Conservation (phyloP, 169 alveolate genomes). For the Cryptosporidium sp. region DNA sequence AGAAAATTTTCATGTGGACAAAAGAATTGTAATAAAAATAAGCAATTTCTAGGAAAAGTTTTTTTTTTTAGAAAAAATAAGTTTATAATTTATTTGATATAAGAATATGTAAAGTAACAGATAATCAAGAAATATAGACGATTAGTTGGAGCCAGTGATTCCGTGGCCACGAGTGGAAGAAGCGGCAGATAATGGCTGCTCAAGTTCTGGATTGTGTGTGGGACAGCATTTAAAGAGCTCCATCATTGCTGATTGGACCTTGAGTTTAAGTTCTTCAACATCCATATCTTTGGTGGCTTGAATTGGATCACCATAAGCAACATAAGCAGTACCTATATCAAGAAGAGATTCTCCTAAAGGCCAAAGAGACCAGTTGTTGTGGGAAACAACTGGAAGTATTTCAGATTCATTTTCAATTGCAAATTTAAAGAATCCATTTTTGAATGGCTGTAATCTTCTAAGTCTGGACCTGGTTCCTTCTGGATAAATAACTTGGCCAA, state of each 20-base stretch:
- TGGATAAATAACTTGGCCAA: conserved; percentile 83
- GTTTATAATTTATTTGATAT: background rate
- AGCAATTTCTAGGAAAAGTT: background rate
- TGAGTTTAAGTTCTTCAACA: conserved; percentile 50
- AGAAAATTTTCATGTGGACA: background rate
- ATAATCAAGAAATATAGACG: background rate
- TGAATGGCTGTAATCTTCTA: conserved; percentile 88
- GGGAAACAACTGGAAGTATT: conserved; percentile 86
- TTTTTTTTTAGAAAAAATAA: background rate
- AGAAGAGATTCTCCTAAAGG: conserved; percentile 77
- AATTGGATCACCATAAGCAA: conserved; percentile 82
- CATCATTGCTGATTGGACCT: conserved; percentile 50
- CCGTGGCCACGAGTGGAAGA: conserved; percentile 61
- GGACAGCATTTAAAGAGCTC: conserved; percentile 64
- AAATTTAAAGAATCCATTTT: conserved; percentile 88
- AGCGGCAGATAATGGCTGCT: conserved; percentile 36
- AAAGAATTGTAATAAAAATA: background rate
- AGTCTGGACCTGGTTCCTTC: conserved; percentile 88
- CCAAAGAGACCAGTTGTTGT: conserved; percentile 81
- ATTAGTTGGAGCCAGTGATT: conserved; percentile 6
- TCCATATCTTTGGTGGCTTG: conserved; percentile 34
- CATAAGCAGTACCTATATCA: conserved; percentile 81
- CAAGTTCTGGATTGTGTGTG: conserved; percentile 70
- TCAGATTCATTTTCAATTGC: conserved; percentile 86
- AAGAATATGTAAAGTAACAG: background rate